Evolutionary conservation across 768 basidiomycete genomes (phyloP).

Genomic region (Lactifluus piperatus): DNA sequence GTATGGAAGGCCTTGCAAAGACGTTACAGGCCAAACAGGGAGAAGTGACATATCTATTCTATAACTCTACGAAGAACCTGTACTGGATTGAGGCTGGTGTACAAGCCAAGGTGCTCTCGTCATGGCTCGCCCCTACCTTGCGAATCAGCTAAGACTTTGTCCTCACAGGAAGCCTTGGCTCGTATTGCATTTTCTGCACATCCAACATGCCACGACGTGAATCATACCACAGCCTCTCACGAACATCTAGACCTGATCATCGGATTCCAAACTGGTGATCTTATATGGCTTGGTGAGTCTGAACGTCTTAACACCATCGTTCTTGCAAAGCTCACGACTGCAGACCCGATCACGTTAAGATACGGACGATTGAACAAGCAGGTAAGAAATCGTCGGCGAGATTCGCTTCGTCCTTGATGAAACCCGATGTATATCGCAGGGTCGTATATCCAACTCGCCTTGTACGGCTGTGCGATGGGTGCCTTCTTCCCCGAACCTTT

Average conservation of each 20-base stretch:
- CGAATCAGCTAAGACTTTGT: neutral
- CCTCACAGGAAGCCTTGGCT: constrained; percentile 69
- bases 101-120: constrained; percentile 75
- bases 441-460: constrained; percentile 68
- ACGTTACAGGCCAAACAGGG: constrained; percentile 69
- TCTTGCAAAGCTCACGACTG: neutral
- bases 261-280: constrained; percentile 90
- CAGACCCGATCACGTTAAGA: constrained; percentile 72
- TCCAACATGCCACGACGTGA: constrained; percentile 90
- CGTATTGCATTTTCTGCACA: constrained; percentile 78
- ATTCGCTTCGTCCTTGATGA: neutral
- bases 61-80: constrained; percentile 77
- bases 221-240: constrained; percentile 63
- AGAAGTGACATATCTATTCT: constrained; percentile 82
- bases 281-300: constrained; percentile 82
- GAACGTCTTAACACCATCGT: neutral
- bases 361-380: constrained; percentile 87
- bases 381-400: constrained; percentile 31
- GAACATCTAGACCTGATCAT: constrained; percentile 83
- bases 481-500: constrained; percentile 67
- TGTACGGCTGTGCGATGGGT: constrained; percentile 93
- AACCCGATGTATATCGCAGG: constrained; percentile 34
- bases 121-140: neutral
- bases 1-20: constrained; percentile 65
- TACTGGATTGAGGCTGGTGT: constrained; percentile 83